Conservation (phyloP, 2,329 filamentous ascomycete genomes). For the Aspergillus puulaauensis region DNA sequence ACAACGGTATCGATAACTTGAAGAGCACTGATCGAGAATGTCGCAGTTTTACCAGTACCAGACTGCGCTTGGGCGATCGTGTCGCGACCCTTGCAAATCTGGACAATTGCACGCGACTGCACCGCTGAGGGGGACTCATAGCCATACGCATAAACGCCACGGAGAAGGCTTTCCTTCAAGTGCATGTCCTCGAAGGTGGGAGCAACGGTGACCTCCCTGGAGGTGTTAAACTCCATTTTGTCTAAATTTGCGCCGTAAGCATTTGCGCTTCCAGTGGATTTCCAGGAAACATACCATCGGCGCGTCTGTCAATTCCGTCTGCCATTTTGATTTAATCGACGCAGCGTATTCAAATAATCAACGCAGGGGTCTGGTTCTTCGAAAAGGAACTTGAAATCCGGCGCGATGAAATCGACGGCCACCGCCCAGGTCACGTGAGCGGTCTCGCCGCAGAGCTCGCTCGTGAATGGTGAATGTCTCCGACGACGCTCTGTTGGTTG, state of each 20-base stretch:
- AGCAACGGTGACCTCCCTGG: constrained; percentile 91
- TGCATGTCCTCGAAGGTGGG: constrained; percentile 96
- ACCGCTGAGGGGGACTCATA: constrained; percentile 98
- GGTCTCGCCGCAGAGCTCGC: constrained; percentile 24
- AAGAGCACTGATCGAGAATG: constrained; percentile 93
- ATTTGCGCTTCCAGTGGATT: constrained; percentile 10
- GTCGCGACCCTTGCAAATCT: constrained; percentile 98
- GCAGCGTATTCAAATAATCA: constrained; percentile 2
- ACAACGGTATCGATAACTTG: constrained; percentile 94
- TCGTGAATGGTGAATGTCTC: constrained; percentile 7
- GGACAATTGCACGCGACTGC: constrained; percentile 95
- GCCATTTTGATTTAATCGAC: constrained; percentile 66
- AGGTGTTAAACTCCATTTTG: constrained; percentile 97
- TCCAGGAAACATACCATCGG: constrained; percentile 56
- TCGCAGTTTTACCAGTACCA: constrained; percentile 94
- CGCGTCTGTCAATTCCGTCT: constrained; percentile 87
- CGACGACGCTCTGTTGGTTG: background rate
- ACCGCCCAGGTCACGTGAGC: constrained; percentile 25
- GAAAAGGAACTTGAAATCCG: constrained; percentile 3
- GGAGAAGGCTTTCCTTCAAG: constrained; percentile 93
- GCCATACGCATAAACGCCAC: constrained; percentile 96
- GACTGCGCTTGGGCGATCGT: constrained; percentile 98
- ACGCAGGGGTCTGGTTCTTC: constrained; percentile 12
- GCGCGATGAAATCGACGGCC: constrained; percentile 21
- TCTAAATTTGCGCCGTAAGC: constrained; percentile 51